Evolutionary conservation across 805 yeast species (phyloP).

Genomic region (Lipomyces lipofer): DNA sequence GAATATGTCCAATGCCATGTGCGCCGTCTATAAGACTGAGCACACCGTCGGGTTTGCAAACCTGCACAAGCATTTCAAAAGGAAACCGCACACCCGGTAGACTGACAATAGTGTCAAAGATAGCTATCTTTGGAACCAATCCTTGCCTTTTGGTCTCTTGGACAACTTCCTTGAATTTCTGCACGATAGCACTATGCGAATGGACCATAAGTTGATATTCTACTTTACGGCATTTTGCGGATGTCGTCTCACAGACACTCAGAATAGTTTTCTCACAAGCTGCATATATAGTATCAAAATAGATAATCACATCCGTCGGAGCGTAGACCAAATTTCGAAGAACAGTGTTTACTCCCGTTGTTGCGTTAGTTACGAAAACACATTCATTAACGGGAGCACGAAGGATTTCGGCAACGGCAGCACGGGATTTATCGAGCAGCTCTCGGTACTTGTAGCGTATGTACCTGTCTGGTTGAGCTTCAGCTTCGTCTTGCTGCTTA

Average conservation of each 20-base stretch:
- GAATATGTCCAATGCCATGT: constrained; percentile 56
- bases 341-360: not conserved
- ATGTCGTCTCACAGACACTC: not conserved
- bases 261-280: not conserved
- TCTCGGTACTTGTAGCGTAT: not conserved
- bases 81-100: constrained; percentile 65
- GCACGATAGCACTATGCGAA: not conserved
- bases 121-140: not conserved
- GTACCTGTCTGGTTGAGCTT: not conserved
- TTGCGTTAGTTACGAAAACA: not conserved
- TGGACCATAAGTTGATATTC: constrained; percentile 1
- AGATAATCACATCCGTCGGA: not conserved
- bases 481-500: not conserved
- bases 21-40: constrained; percentile 71
- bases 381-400: not conserved
- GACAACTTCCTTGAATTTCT: not conserved
- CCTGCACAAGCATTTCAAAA: constrained; percentile 47
- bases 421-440: not conserved
- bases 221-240: not conserved
- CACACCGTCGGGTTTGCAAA: constrained; percentile 50
- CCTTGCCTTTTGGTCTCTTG: not conserved
- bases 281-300: not conserved
- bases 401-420: constrained; percentile 1
- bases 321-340: constrained; percentile 1
- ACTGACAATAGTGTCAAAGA: not conserved